These are phyloP conservation scores for Schizothecium vesticola DNA, from an alignment of 495 filamentous ascomycete genomes.

Conservation along the genomic window DNA sequence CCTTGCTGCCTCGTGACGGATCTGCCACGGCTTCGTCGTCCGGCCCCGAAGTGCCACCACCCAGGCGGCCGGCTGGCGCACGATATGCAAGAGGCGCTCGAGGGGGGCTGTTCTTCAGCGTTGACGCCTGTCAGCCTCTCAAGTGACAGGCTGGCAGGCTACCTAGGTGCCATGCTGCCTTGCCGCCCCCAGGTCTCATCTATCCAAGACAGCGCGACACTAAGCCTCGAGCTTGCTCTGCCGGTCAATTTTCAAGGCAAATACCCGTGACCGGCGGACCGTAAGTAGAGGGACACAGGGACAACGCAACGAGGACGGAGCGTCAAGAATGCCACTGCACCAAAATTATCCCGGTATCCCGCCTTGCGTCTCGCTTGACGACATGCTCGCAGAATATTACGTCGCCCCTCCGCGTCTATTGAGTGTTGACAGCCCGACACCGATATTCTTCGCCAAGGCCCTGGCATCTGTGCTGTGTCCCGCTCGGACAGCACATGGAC, in stretches of 20 bases:
- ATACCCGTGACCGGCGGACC: not conserved
- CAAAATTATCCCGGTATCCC: slow-evolving; percentile 2
- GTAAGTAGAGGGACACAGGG: not conserved
- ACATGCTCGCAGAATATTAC: slow-evolving; percentile 3
- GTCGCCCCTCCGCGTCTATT: not conserved
- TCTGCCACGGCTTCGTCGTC: not conserved
- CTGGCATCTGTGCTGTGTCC: not conserved
- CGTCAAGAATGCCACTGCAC: not conserved
- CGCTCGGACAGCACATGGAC: not conserved
- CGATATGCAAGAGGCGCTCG: not conserved
- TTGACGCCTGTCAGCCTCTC: not conserved
- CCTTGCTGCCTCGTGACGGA: not conserved
- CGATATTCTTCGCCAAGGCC: not conserved
- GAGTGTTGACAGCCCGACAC: not conserved
- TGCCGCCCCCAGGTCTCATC: not conserved
- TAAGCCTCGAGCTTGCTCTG: not conserved
- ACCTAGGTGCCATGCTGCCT: not conserved
- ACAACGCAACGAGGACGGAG: not conserved
- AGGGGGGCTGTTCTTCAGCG: not conserved
- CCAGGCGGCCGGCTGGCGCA: too few species aligned
- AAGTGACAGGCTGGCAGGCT: not conserved
- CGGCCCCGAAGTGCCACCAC: not conserved
- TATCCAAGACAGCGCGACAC: not conserved
- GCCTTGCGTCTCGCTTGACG: not conserved
- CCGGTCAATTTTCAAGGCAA: not conserved